A percentile compares a stretch with the other conserved stretches of the same genome.
Conservation (phyloP, 2,329 filamentous ascomycete genomes). For the Sporothrix brasiliensis region DNA sequence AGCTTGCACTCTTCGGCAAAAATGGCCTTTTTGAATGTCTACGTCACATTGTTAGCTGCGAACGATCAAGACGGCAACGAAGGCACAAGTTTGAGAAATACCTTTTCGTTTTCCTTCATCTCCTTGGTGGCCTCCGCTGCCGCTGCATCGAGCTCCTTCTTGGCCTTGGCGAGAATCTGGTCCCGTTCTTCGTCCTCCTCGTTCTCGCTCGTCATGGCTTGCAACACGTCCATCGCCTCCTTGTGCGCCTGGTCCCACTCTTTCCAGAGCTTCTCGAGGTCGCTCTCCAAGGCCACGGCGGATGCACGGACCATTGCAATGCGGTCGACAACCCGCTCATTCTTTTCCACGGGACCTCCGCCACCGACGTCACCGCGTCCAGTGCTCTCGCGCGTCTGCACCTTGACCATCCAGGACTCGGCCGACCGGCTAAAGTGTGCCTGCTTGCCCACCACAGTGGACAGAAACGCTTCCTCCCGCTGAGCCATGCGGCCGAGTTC, state of each 20-base stretch:
- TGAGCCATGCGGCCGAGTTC: slow-evolving; percentile 25
- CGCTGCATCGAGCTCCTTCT: slow-evolving; percentile 30
- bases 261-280: slow-evolving; percentile 35
- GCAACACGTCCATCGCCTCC: slow-evolving; percentile 43
- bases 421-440: slow-evolving; percentile 29
- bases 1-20: slow-evolving; percentile 37
- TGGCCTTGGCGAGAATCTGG: slow-evolving; percentile 31
- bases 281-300: slow-evolving; percentile 31
- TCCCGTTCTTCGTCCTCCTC: background rate
- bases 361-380: background rate
- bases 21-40: slow-evolving; percentile 36
- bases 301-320: slow-evolving; percentile 30
- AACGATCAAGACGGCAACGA: background rate
- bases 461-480: slow-evolving; percentile 29
- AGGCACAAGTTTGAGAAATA: background rate
- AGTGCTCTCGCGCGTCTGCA: slow-evolving; percentile 29
- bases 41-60: background rate
- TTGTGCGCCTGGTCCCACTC: slow-evolving; percentile 49
- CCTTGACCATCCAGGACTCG: slow-evolving; percentile 31
- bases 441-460: slow-evolving; percentile 6
- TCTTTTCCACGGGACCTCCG: slow-evolving; percentile 18
- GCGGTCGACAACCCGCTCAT: slow-evolving; percentile 33
- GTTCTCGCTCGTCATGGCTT: slow-evolving; percentile 22
- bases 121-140: slow-evolving; percentile 33
- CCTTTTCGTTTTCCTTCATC: slow-evolving; percentile 37